Base-by-base conservation (phyloP, 768 basidiomycete species). In the Chiua virens region DNA sequence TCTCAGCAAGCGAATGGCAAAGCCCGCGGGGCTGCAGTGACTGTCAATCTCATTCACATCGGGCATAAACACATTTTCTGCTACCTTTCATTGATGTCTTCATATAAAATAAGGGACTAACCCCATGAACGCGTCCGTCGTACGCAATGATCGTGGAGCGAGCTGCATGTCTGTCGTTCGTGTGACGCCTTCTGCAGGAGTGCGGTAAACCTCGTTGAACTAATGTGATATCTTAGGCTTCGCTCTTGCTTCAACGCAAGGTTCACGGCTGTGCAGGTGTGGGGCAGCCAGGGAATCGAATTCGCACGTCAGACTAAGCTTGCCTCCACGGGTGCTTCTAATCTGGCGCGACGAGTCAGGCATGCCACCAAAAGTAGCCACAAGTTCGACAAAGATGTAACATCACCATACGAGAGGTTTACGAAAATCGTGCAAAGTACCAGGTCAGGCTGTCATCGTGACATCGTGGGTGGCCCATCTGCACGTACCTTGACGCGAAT, bases 21-120 rank as follows among this genome's bases (percentile, higher is more conserved):
- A 55, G 38, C 55, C 65, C 65, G 62, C 52, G 54, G 59, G 43
- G 18, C 23, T 37, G 28, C 38, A 35, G 32, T 34, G 32, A 34
- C 32, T 15, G 14, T 15, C 32, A 15, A 21, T 48, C 39, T 28
- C 36, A 17, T 54, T 57, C 47, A 21, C 50, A 50, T 38, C 55
- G 38, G 39, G 32, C 15, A 34, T 34, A 3, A 14, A 27, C 11
- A 21, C 18, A 21, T 32, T 46, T 14, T 13, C 32, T 37, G 23
- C 50, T 50, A 43, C 50, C 42, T 45, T 36, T 44, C 25, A 46
- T 59, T 25, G 32, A 54, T 44, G 32, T 4, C 11, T 36, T 32
- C 53, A 22, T 54, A 20, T 15, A 11, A 47, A 4, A 18, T 23
- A 15, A 38, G 41, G 56, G 40, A 21, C 35, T 20, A 21, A 23